Evolutionary conservation across 805 yeast genomes (phyloP).

Genomic region (Candida stauntonica): DNA sequence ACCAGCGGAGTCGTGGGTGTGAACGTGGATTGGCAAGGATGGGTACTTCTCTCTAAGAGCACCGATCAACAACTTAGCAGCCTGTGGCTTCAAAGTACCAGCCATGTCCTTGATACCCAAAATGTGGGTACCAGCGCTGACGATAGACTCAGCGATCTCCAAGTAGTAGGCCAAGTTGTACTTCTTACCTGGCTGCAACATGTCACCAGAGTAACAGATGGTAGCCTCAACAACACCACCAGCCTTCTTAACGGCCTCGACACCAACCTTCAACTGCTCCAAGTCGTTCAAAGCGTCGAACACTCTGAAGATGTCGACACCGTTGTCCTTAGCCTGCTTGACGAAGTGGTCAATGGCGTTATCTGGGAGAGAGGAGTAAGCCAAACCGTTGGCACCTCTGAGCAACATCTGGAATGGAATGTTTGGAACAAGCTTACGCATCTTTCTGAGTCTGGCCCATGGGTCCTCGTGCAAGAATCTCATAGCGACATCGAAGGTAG

Average conservation of each 20-base stretch:
- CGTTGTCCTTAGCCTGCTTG: constrained; percentile 87
- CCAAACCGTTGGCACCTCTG: constrained; percentile 99
- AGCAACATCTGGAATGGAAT: constrained; percentile 99
- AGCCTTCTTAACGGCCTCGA: constrained; percentile 95
- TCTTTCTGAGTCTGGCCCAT: constrained; percentile 89
- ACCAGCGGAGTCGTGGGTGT: constrained; percentile 99
- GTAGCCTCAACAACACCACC: constrained; percentile 99
- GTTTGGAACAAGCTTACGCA: constrained; percentile 91
- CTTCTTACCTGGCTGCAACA: constrained; percentile 93
- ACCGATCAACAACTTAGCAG: constrained; percentile 79
- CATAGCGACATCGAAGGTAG: constrained; percentile 98
- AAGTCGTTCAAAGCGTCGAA: constrained; percentile 96
- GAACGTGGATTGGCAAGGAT: constrained; percentile 94
- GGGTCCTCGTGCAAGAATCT: constrained; percentile 98
- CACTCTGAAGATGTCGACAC: constrained; percentile 97
- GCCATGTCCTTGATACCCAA: constrained; percentile 99
- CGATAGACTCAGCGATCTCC: constrained; percentile 75
- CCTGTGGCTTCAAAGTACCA: constrained; percentile 94
- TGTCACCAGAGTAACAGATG: constrained; percentile 97
- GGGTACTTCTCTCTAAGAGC: constrained; percentile 85
- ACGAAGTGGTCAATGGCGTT: constrained; percentile 98
- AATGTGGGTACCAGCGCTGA: constrained; percentile 91
- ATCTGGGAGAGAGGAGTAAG: constrained; percentile 96
- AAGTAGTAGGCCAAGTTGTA: constrained; percentile 90
- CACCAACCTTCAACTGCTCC: constrained; percentile 96